phyloP scores from a whole-genome alignment of 169 alveolate species.

The Fabrea salina region DNA sequence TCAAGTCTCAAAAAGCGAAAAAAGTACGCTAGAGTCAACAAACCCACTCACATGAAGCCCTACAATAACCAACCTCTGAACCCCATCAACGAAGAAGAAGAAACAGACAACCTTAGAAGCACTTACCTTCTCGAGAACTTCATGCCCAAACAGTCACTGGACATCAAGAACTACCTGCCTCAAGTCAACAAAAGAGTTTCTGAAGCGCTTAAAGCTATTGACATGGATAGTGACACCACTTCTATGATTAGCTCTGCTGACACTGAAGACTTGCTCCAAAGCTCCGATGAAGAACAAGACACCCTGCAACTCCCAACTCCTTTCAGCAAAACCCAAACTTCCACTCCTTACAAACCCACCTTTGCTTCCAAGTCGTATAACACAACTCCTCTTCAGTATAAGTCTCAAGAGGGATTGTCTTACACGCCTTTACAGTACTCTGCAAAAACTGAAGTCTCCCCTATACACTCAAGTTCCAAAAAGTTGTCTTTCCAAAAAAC shows the following conservation, averaged over 20 bases:
- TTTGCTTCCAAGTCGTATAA: not conserved
- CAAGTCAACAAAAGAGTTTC: not conserved
- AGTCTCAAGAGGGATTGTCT: too few relatives aligned
- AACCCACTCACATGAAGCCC: constrained; percentile 16
- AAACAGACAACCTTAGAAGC: not conserved
- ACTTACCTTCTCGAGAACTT: not conserved
- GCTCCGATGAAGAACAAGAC: constrained; percentile 16
- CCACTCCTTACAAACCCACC: not conserved
- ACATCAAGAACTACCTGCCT: constrained; percentile 9
- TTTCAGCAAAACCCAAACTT: not conserved
- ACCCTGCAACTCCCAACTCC: not conserved
- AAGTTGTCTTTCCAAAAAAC: too few relatives aligned
- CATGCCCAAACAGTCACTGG: not conserved
- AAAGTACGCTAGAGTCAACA: not conserved
- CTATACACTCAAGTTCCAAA: too few relatives aligned
- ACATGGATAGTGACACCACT: not conserved
- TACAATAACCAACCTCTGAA: not conserved
- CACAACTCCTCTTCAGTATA: not conserved
- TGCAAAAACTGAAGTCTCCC: too few relatives aligned
- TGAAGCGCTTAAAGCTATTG: not conserved
- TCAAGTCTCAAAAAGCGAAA: constrained; percentile 17
- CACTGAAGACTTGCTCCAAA: constrained; percentile 17
- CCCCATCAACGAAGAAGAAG: constrained; percentile 10
- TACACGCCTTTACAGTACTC: too few relatives aligned
- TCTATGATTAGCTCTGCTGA: constrained; percentile 17